These are phyloP conservation scores for Tricladium varicosporioides DNA, from an alignment of 2,329 filamentous ascomycete genomes.

Conservation along the genomic window DNA sequence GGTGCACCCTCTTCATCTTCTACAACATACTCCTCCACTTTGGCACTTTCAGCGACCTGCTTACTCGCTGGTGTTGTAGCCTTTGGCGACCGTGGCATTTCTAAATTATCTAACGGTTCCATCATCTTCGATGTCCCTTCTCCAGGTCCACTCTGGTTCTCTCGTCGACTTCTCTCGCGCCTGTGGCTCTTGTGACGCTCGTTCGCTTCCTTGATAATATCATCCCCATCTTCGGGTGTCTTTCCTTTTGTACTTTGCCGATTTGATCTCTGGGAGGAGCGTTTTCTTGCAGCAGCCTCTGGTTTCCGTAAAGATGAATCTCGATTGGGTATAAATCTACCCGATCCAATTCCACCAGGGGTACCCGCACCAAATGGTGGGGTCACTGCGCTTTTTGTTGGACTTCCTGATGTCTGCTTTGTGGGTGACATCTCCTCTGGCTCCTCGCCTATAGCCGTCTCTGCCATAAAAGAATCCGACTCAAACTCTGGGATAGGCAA, in stretches of 20 bases:
- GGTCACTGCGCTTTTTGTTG: slow-evolving; percentile 6
- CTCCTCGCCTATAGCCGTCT: slow-evolving; percentile 48
- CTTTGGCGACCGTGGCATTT: slow-evolving; percentile 32
- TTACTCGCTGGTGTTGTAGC: slow-evolving; percentile 23
- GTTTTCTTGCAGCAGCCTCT: slow-evolving; percentile 50
- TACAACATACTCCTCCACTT: slow-evolving; percentile 16
- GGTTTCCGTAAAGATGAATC: slow-evolving; percentile 67
- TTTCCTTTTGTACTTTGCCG: slow-evolving; percentile 43
- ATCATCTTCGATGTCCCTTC: slow-evolving; percentile 33
- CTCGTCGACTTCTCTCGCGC: slow-evolving; percentile 22
- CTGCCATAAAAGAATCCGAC: slow-evolving; percentile 35
- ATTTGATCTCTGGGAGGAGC: slow-evolving; percentile 50
- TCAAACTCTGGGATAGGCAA: slow-evolving; percentile 26
- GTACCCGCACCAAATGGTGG: slow-evolving; percentile 17
- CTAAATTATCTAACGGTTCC: slow-evolving; percentile 29
- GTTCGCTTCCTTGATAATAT: slow-evolving; percentile 24
- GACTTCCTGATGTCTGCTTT: slow-evolving; percentile 19
- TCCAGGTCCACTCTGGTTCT: slow-evolving; percentile 19
- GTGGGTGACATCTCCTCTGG: slow-evolving; percentile 27
- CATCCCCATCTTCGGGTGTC: slow-evolving; percentile 29
- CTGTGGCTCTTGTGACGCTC: slow-evolving; percentile 22
- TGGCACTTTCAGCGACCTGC: slow-evolving; percentile 22
- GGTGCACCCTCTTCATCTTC: slow-evolving; percentile 57
- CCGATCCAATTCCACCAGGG: slow-evolving; percentile 33
- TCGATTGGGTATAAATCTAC: slow-evolving; percentile 58